A percentile compares a stretch with the other conserved stretches of the same genome.
Evolutionary conservation across 345 rosid species (phyloP).

Genomic region (Dipteronia dyeriana): DNA sequence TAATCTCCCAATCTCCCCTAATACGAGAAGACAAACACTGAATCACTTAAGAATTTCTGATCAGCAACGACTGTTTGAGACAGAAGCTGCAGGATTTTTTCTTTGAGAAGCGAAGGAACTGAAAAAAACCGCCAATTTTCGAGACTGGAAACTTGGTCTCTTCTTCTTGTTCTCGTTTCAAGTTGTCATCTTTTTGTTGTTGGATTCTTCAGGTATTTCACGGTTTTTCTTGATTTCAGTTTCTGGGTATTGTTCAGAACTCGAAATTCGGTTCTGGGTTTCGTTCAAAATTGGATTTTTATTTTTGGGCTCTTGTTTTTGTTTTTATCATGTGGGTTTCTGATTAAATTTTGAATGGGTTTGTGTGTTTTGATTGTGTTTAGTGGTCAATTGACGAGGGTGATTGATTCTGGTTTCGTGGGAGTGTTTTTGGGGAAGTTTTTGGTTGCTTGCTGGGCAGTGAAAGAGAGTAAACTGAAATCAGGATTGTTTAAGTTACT

Average conservation of each 20-base stretch:
- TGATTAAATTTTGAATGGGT: background rate
- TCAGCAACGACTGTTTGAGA: background rate
- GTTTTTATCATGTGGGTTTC: conserved; percentile 12
- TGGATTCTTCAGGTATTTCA: conserved; percentile 30
- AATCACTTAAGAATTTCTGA: conserved; percentile 10
- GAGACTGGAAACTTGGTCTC: conserved; percentile 2
- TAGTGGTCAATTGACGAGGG: background rate
- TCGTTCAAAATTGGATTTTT: conserved; percentile 22
- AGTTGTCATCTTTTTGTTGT: conserved; percentile 17
- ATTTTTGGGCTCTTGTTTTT: conserved; percentile 16
- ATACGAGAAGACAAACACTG: background rate
- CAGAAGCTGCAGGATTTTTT: background rate
- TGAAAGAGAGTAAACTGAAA: conserved; percentile 10
- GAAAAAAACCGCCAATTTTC: conserved; percentile 7
- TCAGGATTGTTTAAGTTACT: background rate
- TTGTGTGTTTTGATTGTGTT: background rate
- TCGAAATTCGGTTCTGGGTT: conserved; percentile 23
- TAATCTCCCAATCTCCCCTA: too few species aligned
- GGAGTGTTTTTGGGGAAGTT: background rate
- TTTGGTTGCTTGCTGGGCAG: background rate
- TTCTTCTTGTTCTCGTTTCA: background rate
- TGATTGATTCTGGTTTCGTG: conserved; percentile 17
- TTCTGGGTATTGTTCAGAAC: conserved; percentile 29
- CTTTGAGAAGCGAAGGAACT: background rate
- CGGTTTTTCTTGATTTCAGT: conserved; percentile 17